Evolutionary conservation across 768 basidiomycete species (phyloP), one percentile per base, ranked within the genome.

Genomic region (Phylloporus rhodoxanthus): DNA sequence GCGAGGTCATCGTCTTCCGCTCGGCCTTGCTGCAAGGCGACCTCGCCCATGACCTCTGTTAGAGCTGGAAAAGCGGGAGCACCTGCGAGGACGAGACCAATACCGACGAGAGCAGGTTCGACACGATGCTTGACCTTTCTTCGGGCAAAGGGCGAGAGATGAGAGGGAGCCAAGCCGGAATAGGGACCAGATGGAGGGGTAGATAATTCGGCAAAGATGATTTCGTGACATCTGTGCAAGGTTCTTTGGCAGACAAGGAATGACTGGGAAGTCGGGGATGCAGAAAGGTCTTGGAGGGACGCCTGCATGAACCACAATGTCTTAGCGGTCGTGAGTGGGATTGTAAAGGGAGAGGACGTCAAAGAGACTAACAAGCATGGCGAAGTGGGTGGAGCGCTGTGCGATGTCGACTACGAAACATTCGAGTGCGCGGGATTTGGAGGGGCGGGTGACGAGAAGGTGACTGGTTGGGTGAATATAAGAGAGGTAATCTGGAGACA

Each of bases 231-330:
- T 65, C 80, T 80, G 65, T 89, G 89, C 51, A 97, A 72, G 33
- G 93, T 81, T 52, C 95, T 82, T 68, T 94, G 91, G 67, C 96
- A 98, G 50, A 95, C 86, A 42, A 81, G 72, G 69, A 97, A 97
- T 1, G 92, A 90, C 37, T 72, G 78, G 3, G 91, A 84, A 42
- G 81, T 78, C 13, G 75, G 39, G 68, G 59, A 37, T 9, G 57
- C 51, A 41, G 52, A 78, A 8, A 97, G 75, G 67, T 99, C 96
- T 50, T 80, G 81, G 17, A 99, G 75, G 23, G 88, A 83, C 14
- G 95, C 91, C 79, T 98, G 96, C 87, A 98, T 94, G 70, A 94
- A 96, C 93, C 95, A 98, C 39, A 99, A 71, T 0, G 96, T 97
- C 92, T 94, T 63, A 8, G 21, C 20, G 43, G 23, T 20, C 23